Conservation (phyloP, 805 yeast genomes). For the Candida ascalaphidarum region DNA sequence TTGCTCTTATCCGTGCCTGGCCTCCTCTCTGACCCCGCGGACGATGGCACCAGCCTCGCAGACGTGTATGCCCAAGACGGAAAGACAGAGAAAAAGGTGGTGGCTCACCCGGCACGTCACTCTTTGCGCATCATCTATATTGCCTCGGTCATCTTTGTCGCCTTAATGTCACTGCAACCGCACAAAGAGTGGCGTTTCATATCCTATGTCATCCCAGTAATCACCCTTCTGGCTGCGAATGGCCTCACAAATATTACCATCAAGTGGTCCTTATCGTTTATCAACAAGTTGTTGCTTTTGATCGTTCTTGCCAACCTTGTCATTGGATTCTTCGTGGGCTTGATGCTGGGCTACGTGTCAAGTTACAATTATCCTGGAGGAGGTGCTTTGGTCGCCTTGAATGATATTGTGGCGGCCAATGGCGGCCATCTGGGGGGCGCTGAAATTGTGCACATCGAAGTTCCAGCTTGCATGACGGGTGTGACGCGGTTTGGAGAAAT, state of each 20-base stretch:
- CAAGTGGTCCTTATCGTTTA: constrained; percentile 9
- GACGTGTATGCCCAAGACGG: too few species aligned
- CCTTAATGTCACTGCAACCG: constrained; percentile 67
- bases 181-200: constrained; percentile 96
- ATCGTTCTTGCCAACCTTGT: constrained; percentile 18
- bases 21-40: constrained; percentile 36
- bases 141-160: constrained; percentile 48
- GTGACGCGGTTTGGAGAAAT: constrained; percentile 67
- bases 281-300: constrained; percentile 15
- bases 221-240: constrained; percentile 56
- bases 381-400: constrained; percentile 49
- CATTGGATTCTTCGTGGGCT: constrained; percentile 26
- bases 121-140: constrained; percentile 38
- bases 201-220: constrained; percentile 62
- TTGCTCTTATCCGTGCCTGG: constrained; percentile 30
- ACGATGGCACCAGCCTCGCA: constrained; percentile 27
- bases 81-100: constrained; percentile 6
- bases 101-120: constrained; percentile 24
- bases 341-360: constrained; percentile 53
- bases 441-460: constrained; percentile 43
- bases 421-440: constrained; percentile 4
- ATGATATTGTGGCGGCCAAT: constrained; percentile 26
- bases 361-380: constrained; percentile 89
- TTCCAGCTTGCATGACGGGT: constrained; percentile 83
- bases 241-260: constrained; percentile 35